Evolutionary conservation across 2,329 filamentous ascomycete species (phyloP), one percentile per base, ranked within the genome.

Genomic region (Westerdykella aurantiaca): DNA sequence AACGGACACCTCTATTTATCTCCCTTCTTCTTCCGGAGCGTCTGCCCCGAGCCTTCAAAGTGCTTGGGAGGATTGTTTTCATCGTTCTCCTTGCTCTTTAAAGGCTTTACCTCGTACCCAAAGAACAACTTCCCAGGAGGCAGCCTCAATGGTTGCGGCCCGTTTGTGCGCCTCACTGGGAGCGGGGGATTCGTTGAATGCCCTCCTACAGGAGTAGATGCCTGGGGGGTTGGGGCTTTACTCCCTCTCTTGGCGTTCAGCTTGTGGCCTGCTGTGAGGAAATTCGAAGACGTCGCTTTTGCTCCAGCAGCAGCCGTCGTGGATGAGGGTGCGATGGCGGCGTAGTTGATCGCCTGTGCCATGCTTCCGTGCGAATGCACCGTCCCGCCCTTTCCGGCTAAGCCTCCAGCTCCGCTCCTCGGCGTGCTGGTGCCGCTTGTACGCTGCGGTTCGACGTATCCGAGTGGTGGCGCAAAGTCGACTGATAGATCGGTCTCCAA

Each of bases 271-370:
- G 82, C 80, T 2, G 82, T 80, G 1, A 85, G 67, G 66, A 97
- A 97, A 64, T 93, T 85, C 1, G 88, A 90, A 0, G 84, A 79
- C 2, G 78, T 75, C 4, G 80, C 79, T 53, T 76, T 77, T 10
- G 80, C 79, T 31, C 80, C 81, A 7, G 75, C 74, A 5, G 79
- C 80, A 12, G 81, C 82, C 12, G 82, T 77, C 2, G 76, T 80
- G 6, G 87, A 79, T 3, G 82, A 82, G 1, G 93, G 90, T 0
- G 89, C 88, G 53, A 98, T 95, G 25, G 89, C 80, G 41, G 82
- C 80, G 69, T 97, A 98, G 73, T 96, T 96, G 74, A 98, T 97
- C n/a, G 88, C 81, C 59, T 95, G 88, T 0, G 93, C 90, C 93
- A 98, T 98, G 48, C 84, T 90, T 10, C 93, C 93, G 57, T 95